Percentiles rank a stretch among this genome's conserved stretches.
Conservation (phyloP, 139 green algal genomes). For the Penium margaritaceum region DNA sequence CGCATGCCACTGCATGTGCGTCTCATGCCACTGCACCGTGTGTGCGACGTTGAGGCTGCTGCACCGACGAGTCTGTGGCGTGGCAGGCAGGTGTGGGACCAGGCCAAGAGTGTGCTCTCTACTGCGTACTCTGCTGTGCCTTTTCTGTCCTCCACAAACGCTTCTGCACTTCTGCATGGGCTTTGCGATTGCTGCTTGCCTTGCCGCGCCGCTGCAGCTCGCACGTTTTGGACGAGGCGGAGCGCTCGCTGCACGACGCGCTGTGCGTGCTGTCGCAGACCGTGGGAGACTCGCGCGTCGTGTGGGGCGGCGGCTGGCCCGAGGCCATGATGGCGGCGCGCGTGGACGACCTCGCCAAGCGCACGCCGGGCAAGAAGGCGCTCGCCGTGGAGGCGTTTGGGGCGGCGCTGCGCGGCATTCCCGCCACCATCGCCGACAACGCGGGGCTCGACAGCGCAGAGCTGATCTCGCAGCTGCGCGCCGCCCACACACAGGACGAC, state of each 20-base stretch:
- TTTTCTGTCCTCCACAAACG: too few species aligned
- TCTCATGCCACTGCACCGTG: too few species aligned
- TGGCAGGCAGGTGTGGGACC: too few species aligned
- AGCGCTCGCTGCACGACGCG: constrained; percentile 92
- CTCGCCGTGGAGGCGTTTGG: constrained; percentile 91
- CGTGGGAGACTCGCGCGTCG: constrained; percentile 75
- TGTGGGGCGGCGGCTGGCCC: constrained; percentile 84
- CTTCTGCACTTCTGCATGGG: too few species aligned
- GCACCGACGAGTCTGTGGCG: too few species aligned
- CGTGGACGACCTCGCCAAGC: constrained; percentile 74
- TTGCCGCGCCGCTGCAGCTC: constrained; percentile 51
- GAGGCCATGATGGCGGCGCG: constrained; percentile 73
- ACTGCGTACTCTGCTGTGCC: too few species aligned
- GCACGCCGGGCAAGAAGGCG: constrained; percentile 73
- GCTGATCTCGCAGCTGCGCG: constrained; percentile 76
- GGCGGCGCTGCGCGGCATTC: constrained; percentile 75
- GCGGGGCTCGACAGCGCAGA: constrained; percentile 79
- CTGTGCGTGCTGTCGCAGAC: constrained; percentile 89
- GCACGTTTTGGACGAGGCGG: constrained; percentile 94
- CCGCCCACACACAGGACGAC: constrained; percentile 42
- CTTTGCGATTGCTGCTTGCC: too few species aligned
- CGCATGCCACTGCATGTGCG: too few species aligned
- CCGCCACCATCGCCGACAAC: constrained; percentile 91
- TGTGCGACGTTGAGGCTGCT: too few species aligned
- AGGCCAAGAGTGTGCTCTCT: too few species aligned